Conservation (phyloP, 345 rosid genomes). For the Syzygium aqueum region DNA sequence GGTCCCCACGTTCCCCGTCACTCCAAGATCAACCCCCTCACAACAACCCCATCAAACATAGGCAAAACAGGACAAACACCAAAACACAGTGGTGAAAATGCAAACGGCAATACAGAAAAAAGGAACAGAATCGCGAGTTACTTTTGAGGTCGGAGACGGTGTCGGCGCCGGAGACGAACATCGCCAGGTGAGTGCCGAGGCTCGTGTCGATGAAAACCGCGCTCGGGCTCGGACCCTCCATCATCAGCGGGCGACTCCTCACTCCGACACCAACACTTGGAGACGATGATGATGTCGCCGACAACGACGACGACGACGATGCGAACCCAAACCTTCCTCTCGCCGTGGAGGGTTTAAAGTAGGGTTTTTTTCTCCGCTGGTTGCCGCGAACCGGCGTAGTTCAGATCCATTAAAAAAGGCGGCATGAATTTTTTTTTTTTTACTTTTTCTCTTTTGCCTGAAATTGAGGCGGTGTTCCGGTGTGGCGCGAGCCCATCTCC, state of each 20-base stretch:
- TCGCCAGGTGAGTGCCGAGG: constrained; percentile 48
- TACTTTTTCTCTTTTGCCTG: background rate
- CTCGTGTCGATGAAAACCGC: constrained; percentile 48
- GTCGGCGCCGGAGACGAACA: constrained; percentile 34
- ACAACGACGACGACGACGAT: no score
- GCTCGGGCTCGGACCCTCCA: background rate
- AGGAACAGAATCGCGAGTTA: background rate
- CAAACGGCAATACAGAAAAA: background rate
- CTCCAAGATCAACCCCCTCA: background rate
- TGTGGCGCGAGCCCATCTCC: background rate
- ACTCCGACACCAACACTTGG: background rate
- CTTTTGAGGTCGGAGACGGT: constrained; percentile 55
- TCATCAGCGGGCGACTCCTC: background rate
- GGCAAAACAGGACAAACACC: background rate
- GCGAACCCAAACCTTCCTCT: background rate
- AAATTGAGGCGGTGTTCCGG: background rate
- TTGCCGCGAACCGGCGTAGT: background rate
- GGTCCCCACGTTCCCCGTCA: background rate
- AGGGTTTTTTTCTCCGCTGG: background rate
- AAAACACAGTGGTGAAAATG: background rate
- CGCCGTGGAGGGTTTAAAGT: background rate
- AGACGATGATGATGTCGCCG: background rate
- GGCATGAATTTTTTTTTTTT: background rate
- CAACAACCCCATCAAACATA: background rate
- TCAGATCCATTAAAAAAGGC: background rate